Evolutionary conservation across 2,329 filamentous ascomycete species (phyloP).

Genomic region (Ophiostoma himal-ulmi): DNA sequence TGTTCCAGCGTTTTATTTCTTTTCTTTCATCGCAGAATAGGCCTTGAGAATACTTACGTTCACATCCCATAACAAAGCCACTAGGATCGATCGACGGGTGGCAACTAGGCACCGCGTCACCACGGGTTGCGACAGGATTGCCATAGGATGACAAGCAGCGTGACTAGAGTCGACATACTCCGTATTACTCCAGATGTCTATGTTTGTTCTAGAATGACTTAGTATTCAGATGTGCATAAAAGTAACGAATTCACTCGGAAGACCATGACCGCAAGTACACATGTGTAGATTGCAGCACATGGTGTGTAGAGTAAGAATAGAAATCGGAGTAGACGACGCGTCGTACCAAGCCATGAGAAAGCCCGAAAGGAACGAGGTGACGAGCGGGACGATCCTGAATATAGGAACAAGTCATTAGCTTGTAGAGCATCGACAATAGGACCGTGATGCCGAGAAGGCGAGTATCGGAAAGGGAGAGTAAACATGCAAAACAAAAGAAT

Average conservation of each 20-base stretch:
- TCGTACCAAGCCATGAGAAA: not conserved
- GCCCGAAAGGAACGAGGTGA: not conserved
- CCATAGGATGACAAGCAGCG: not conserved
- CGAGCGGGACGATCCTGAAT: not conserved
- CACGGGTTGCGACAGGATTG: not conserved
- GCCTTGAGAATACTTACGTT: no score
- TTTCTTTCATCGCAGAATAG: no score
- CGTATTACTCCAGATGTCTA: not conserved
- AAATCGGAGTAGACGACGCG: not conserved
- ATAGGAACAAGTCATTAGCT: not conserved
- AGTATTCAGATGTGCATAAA: not conserved
- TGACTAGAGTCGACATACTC: not conserved
- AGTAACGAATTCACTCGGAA: not conserved
- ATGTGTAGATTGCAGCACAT: conserved; percentile 10
- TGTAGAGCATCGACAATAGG: not conserved
- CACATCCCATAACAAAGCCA: not conserved
- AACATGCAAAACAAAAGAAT: no score
- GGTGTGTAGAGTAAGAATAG: not conserved
- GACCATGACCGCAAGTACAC: conserved; percentile 2
- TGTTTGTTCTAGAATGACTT: not conserved
- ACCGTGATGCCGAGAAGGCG: not conserved
- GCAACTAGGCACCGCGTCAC: not conserved
- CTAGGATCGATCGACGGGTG: not conserved
- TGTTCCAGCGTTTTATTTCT: no score
- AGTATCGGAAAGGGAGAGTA: not conserved